Conservation (phyloP, 2,329 filamentous ascomycete species). For the Pleoardoris graminearum region DNA sequence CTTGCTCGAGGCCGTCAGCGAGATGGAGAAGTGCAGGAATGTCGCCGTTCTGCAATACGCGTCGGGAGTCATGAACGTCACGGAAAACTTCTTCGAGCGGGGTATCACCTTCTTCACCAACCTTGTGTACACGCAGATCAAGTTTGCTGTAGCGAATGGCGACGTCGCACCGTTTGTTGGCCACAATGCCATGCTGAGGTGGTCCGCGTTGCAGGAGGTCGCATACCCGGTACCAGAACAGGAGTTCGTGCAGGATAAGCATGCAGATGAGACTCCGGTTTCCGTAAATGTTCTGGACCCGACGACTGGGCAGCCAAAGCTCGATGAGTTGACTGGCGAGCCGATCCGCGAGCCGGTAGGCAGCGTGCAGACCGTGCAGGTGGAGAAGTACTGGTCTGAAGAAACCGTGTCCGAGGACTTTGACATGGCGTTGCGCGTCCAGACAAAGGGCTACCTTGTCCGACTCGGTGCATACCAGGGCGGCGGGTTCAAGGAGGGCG, state of each 20-base stretch:
- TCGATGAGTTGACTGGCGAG: background rate
- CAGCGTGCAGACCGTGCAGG: background rate
- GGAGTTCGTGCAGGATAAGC: slow-evolving; percentile 53
- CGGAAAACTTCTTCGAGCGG: slow-evolving; percentile 72
- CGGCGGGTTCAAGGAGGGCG: slow-evolving; percentile 73
- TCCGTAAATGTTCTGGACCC: background rate
- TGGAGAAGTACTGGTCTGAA: slow-evolving; percentile 67
- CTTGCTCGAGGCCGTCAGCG: slow-evolving; percentile 75
- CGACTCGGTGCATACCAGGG: slow-evolving; percentile 70
- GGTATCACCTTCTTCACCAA: slow-evolving; percentile 80
- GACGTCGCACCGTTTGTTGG: slow-evolving; percentile 77
- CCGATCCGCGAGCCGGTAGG: background rate
- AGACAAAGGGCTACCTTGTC: slow-evolving; percentile 68
- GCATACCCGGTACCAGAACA: slow-evolving; percentile 24
- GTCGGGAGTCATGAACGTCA: slow-evolving; percentile 72
- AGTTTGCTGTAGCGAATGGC: slow-evolving; percentile 70
- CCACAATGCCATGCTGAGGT: slow-evolving; percentile 75
- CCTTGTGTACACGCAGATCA: slow-evolving; percentile 73
- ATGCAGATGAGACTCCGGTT: slow-evolving; percentile 37
- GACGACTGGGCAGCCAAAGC: background rate
- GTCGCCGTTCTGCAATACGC: slow-evolving; percentile 78
- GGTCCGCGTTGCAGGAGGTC: slow-evolving; percentile 65
- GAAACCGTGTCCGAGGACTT: slow-evolving; percentile 78
- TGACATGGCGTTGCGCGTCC: slow-evolving; percentile 72
- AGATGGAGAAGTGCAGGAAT: slow-evolving; percentile 79